phyloP scores from a whole-genome alignment of 2,329 filamentous ascomycete genomes.

The Metarhizium album region DNA sequence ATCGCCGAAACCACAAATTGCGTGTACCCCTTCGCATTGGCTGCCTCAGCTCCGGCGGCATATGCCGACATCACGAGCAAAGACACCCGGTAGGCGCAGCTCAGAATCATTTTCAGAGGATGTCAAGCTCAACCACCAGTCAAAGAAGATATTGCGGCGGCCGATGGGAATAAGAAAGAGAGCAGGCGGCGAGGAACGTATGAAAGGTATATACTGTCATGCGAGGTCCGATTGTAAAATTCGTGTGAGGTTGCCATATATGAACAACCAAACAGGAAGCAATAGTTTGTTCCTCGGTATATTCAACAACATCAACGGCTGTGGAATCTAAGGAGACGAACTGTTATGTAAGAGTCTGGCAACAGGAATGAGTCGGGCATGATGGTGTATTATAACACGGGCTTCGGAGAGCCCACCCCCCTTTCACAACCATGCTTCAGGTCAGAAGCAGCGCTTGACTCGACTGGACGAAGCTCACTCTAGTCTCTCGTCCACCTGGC shows the following conservation, averaged over 20 bases:
- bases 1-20: slow-evolving; percentile 23
- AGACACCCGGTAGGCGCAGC: background rate
- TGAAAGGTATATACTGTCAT: background rate
- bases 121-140: background rate
- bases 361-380: background rate
- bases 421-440: background rate
- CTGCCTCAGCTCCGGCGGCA: slow-evolving; percentile 4
- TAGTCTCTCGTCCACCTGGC: background rate
- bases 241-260: background rate
- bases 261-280: background rate
- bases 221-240: background rate
- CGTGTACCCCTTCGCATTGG: slow-evolving; percentile 19
- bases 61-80: slow-evolving; percentile 1
- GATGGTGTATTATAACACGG: slow-evolving; percentile 1
- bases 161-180: background rate
- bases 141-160: background rate
- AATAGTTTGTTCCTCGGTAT: background rate
- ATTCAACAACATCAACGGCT: background rate
- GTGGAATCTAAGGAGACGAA: background rate
- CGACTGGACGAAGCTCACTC: background rate
- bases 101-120: background rate
- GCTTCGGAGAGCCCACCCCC: background rate
- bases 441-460: background rate
- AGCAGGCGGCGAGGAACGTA: background rate
- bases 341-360: background rate